Base-by-base conservation (phyloP, 164 flowering plant species). In the Berberis vulgaris region DNA sequence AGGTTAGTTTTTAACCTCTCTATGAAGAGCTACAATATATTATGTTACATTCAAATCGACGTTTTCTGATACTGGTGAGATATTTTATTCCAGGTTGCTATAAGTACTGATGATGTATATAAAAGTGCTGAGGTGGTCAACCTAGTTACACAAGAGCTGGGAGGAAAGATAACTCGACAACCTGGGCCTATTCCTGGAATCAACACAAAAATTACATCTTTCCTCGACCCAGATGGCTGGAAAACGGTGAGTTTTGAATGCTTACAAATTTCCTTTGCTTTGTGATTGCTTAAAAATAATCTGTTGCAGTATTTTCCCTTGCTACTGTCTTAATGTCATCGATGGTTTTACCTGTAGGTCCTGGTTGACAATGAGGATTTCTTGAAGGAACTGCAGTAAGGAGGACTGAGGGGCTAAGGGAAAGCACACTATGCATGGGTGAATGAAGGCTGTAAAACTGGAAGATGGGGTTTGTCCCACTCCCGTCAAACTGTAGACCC, bases 171-270 rank as follows among this genome's bases (percentile, higher is more conserved):
- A 64, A 93, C 96, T 61, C 78, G 98, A 11, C 87, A 83, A 67
- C 83, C 98, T 40, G 98, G 98, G 26, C 88, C 94, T 43, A 71
- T 93, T 73, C 94, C 98, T 46, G 98, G 98, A 75, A 46, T 88
- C 78, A 82, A 81, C 80, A 93, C 98, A 68, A 90, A 93, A 68
- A 84, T 93, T 54, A 81, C 86, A 49, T 76, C 97, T 54, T 93
- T 90, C 60, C 79, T 90, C 39, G 98, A 93, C 62, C 98, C 98
- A 41, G 98, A 93, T 82, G 97, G 98, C 65, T 93, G 98, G 98
- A 93, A 90, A 81, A 88, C 90, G 8, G 98, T 90, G 71, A 79
- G 89, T 26, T 26, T 26, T 26, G 26, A 26, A 26, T 26, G 26
- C 26, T 26, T 26, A 26, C 26, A 26, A 26, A 26, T 26, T 26